Evolutionary conservation across 73 alveolate species (phyloP), one percentile per base, ranked within the genome.

Genomic region (Paraurostyla sp.): DNA sequence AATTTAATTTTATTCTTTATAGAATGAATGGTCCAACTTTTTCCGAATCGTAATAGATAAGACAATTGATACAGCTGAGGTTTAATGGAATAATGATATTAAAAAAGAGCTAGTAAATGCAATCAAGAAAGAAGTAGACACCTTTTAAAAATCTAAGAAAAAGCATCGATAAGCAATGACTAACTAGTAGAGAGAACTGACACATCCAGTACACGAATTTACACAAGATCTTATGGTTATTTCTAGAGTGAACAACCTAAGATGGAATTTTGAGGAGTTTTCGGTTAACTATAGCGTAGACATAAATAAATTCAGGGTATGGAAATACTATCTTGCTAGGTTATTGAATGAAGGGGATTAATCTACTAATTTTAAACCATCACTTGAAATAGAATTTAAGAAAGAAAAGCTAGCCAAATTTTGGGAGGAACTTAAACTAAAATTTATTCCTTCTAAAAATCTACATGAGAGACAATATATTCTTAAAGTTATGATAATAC

Each of bases 281-380:
- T 45, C 23, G 29, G 30, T 73, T 22, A 49, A 9, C 6, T 73
- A 45, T 49, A 32, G 49, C n/a, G 40, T 49, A 13, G 86, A 73
- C 32, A 16, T 9, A 30, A 43, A 73, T 2, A 73, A 32, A 50
- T 48, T 45, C 27, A 73, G 40, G 46, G 86, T 73, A 43, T 20
- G 86, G 35, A 73, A 73, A 46, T 73, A 73, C 36, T 73, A 73
- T 43, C 40, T 73, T 18, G 4, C 86, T 7, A 73, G 71, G 46
- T 27, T 73, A 45, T 25, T 73, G n/a, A 46, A 3, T 45, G 86
- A 73, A 69, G 84, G 48, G 16, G 32, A 25, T 13, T 15, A 73
- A 46, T 15, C 13, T 15, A 46, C 13, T 18, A 38, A 40, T 73
- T 20, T 6, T 22, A 36, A 68, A 68, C 86, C 86, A 45, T 6